These are phyloP conservation scores for Citrullus colocynthis DNA, from an alignment of 306 rosid species.

Conservation along the genomic window DNA sequence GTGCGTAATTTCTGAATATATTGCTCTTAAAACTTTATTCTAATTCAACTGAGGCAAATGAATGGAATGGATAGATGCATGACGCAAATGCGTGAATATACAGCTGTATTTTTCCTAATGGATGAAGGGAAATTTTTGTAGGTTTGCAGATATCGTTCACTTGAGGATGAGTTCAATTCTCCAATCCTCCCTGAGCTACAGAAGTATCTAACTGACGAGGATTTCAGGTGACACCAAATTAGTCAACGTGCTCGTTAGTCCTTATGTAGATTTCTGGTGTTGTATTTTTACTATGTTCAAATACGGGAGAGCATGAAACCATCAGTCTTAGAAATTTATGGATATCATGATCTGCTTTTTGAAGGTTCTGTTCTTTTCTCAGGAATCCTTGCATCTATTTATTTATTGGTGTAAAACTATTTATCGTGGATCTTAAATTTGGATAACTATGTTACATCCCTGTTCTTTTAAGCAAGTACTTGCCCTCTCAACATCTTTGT, in stretches of 20 bases:
- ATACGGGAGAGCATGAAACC: neutral
- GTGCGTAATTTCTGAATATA: neutral
- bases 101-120: neutral
- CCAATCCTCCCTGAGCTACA: conserved; percentile 61
- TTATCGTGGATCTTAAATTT: neutral
- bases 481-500: neutral
- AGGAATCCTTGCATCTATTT: neutral
- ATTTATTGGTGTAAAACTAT: neutral
- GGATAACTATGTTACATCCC: neutral
- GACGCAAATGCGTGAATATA: neutral
- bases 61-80: neutral
- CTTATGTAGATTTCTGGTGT: conserved; percentile 10
- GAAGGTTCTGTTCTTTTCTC: neutral
- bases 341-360: neutral
- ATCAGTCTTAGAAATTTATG: neutral
- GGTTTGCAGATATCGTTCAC: conserved; percentile 80
- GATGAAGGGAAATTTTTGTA: conserved; percentile 17
- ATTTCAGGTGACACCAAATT: conserved; percentile 50
- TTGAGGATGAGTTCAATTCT: conserved; percentile 77
- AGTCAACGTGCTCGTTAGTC: conserved; percentile 6
- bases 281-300: neutral
- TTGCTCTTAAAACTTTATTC: neutral
- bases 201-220: conserved; percentile 85
- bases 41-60: neutral
- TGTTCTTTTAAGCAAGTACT: neutral